Percentiles rank a stretch among this genome's conserved stretches.
These are phyloP conservation scores for Polysphondylium violaceum DNA, from an alignment of 78 protist genomes.

Conservation along the genomic window DNA sequence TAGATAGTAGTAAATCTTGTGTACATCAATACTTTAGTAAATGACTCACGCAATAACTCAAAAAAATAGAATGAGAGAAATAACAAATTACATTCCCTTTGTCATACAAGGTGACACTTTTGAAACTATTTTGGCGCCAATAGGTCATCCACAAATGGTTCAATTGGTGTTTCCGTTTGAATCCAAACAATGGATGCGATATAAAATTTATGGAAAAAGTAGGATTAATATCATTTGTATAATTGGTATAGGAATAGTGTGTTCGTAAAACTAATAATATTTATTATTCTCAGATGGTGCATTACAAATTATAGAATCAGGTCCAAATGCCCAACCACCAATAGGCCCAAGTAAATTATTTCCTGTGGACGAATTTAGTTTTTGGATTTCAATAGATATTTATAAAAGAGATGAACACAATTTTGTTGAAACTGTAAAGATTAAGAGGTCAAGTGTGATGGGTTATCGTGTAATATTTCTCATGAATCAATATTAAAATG, in stretches of 20 bases:
- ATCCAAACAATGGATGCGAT: slow-evolving; percentile 15
- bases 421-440: background rate
- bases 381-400: background rate
- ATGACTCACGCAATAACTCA: too few relatives aligned
- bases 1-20: background rate
- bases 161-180: slow-evolving; percentile 30
- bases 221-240: background rate
- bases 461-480: too few relatives aligned
- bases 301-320: slow-evolving; percentile 11
- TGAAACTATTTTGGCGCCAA: slow-evolving; percentile 24
- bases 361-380: background rate
- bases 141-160: background rate
- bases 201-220: slow-evolving; percentile 13
- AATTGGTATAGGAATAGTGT: background rate
- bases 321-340: background rate
- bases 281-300: background rate
- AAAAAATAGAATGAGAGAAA: background rate
- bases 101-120: slow-evolving; percentile 24
- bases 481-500: too few relatives aligned
- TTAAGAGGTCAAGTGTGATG: background rate
- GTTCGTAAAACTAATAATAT: background rate
- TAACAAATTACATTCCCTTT: background rate
- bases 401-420: background rate
- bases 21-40: too few relatives aligned
- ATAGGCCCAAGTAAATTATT: background rate